These are phyloP conservation scores for Bromus sterilis DNA, from an alignment of 176 grass and related monocot species.

Conservation along the genomic window DNA sequence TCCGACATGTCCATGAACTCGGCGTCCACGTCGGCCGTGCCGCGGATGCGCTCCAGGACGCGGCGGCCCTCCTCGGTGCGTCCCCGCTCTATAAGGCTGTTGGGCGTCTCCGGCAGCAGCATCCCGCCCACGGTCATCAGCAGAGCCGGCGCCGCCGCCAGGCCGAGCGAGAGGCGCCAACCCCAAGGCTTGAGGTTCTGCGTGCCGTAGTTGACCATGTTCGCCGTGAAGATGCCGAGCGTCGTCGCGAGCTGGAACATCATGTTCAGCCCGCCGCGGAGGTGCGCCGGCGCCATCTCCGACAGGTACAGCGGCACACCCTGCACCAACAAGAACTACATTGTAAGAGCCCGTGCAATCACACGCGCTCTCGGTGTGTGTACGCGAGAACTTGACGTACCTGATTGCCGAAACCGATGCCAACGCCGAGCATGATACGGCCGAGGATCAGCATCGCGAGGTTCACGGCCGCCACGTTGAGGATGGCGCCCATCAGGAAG, in stretches of 20 bases:
- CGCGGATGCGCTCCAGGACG: constrained; percentile 68
- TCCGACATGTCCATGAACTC: constrained; percentile 85
- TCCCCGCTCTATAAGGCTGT: constrained; percentile 80
- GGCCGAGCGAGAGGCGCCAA: constrained; percentile 83
- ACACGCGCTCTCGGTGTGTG: not conserved
- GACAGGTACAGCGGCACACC: constrained; percentile 85
- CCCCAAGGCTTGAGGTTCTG: constrained; percentile 80
- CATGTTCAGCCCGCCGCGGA: constrained; percentile 90
- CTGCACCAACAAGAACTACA: not conserved
- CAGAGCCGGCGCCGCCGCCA: constrained; percentile 58
- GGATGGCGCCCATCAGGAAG: constrained; percentile 72
- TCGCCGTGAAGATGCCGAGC: constrained; percentile 85
- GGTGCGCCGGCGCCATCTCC: constrained; percentile 89
- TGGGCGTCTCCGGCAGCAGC: constrained; percentile 86
- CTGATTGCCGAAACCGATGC: constrained; percentile 91
- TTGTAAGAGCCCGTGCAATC: not conserved
- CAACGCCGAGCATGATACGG: constrained; percentile 87
- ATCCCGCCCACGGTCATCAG: constrained; percentile 73
- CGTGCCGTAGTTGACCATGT: constrained; percentile 97
- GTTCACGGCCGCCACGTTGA: constrained; percentile 65
- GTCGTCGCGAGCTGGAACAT: constrained; percentile 98
- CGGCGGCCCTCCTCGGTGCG: constrained; percentile 43
- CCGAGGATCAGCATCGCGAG: constrained; percentile 76
- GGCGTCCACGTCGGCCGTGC: constrained; percentile 61
- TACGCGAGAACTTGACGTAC: not conserved